Conservation (phyloP, 192 early-diverging fungal genomes). For the Gigaspora rosea region DNA sequence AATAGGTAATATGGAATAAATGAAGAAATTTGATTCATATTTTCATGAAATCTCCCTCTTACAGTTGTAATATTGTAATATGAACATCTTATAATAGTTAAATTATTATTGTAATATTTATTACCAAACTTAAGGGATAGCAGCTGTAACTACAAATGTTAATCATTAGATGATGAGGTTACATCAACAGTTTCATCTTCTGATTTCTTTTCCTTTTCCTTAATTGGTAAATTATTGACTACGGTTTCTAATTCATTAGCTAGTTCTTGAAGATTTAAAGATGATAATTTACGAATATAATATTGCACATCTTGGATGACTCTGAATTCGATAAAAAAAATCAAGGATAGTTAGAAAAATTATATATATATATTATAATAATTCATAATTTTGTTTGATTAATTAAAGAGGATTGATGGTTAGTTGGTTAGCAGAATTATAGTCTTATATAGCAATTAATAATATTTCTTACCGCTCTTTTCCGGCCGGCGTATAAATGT, state of each 20-base stretch:
- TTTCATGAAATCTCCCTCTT: no score
- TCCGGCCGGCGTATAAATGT: conserved; percentile 8
- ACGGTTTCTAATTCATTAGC: conserved; percentile 11
- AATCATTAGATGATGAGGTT: no score
- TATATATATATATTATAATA: neutral
- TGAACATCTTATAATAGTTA: no score
- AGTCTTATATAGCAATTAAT: neutral
- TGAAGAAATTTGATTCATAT: no score
- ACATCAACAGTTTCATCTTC: no score
- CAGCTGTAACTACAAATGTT: no score
- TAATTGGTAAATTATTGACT: neutral
- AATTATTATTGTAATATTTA: no score
- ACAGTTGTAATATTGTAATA: no score
- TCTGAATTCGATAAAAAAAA: neutral
- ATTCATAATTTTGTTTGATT: neutral
- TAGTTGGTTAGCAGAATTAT: no score
- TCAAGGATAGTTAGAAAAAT: neutral
- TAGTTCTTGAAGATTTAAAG: conserved; percentile 11
- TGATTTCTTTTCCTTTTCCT: neutral
- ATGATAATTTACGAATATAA: conserved; percentile 30
- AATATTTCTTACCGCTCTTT: conserved; percentile 11
- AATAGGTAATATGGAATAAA: neutral
- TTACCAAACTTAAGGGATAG: no score
- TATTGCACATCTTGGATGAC: conserved; percentile 13
- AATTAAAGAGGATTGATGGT: no score